Evolutionary conservation across 306 rosid genomes (phyloP), one percentile per base, ranked within the genome.

Genomic region (Casuarina cunninghamiana): DNA sequence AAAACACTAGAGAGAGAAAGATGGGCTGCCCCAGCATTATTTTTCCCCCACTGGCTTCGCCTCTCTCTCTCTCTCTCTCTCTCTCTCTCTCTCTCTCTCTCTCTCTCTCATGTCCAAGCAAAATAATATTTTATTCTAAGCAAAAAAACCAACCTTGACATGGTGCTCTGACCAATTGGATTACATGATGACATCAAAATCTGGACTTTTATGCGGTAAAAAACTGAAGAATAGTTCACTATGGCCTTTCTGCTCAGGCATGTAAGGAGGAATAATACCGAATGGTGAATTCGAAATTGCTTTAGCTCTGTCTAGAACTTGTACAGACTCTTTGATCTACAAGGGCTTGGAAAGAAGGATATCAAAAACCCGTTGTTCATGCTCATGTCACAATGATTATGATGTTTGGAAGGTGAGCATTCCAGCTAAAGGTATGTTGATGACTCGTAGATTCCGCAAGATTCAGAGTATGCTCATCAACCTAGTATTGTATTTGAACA

Each of bases 181-280:
- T 45, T 11, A 45, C 39, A 60, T 37, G 35, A 65, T 37, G 55
- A 71, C 69, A 49, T 49, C 10, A 57, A 60, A 42, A 49, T 50
- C 60, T 48, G 51, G 51, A 48, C 51, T 53, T 53, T 16, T 53
- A 5, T 53, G 6, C 17, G 5, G n/a, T 53, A 16, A 53, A 17
- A 17, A 26, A 48, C 69, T 72, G 37, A 77, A 82, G 60, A 77
- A 63, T 72, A 66, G 67, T 42, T 15, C 76, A 32, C 46, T 61
- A 53, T 66, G 69, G 50, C 55, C 67, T 19, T 54, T 12, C 4
- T 53, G 57, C 21, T 12, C n/a, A 19, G 57, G 57, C 19, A 15
- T 53, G 57, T 16, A 53, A 13, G 57, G 57, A 15, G 57, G 60
- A 80, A 68, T 54, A 66, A 79, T 46, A 26, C 32, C 32, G 32